These are phyloP conservation scores for Phytophthora citricola DNA, from an alignment of 352 stramenopile species.

Conservation along the genomic window DNA sequence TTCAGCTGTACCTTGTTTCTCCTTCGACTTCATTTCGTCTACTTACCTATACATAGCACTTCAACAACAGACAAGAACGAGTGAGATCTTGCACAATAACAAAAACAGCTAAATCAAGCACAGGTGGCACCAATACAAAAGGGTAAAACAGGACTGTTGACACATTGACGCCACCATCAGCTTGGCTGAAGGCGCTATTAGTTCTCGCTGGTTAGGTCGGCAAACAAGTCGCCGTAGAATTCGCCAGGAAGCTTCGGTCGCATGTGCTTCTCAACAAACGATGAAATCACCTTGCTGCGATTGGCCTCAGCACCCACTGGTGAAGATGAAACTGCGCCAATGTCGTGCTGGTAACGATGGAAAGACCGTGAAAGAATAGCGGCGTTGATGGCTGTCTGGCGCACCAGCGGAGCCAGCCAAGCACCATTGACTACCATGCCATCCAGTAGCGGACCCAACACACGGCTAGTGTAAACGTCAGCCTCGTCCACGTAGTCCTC, in stretches of 20 bases:
- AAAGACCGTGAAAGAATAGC: constrained; percentile 72
- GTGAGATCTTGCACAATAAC: constrained; percentile 1
- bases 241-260: constrained; percentile 82
- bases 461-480: constrained; percentile 82
- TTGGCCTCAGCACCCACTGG: constrained; percentile 75
- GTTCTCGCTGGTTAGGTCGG: constrained; percentile 48
- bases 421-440: constrained; percentile 86
- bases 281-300: constrained; percentile 71
- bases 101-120: constrained; percentile 16
- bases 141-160: constrained; percentile 25
- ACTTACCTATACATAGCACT: constrained; percentile 30
- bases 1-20: background rate
- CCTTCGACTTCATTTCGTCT: background rate
- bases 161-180: constrained; percentile 24
- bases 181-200: constrained; percentile 11
- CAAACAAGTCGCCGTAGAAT: constrained; percentile 87
- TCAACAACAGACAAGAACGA: constrained; percentile 21
- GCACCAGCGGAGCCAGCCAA: constrained; percentile 83
- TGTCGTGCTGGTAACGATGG: constrained; percentile 79
- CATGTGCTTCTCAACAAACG: constrained; percentile 84
- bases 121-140: constrained; percentile 17
- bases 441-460: constrained; percentile 83
- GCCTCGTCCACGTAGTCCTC: constrained; percentile 84
- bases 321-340: constrained; percentile 68
- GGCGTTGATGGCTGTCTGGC: constrained; percentile 86